phyloP scores from a whole-genome alignment of 2,329 filamentous ascomycete genomes.

The Neonectria coccinea region DNA sequence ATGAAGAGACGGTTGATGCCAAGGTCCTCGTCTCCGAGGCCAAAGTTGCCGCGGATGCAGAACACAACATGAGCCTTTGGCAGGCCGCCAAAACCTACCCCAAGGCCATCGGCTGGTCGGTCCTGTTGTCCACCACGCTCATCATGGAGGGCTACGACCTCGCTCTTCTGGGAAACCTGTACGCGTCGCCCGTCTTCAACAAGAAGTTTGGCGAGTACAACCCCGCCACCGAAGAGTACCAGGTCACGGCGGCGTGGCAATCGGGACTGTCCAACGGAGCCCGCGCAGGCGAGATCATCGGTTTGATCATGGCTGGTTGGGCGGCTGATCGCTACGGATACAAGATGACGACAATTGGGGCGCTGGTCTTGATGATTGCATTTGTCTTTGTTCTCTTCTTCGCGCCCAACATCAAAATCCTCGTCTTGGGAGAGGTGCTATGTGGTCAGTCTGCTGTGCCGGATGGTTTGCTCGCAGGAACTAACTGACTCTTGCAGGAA shows the following conservation, averaged over 20 bases:
- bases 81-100: conserved; percentile 57
- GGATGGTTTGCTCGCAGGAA: too few species aligned
- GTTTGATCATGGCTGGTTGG: conserved; percentile 65
- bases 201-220: conserved; percentile 58
- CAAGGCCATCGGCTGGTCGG: conserved; percentile 61
- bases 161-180: conserved; percentile 61
- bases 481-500: conserved; percentile 50
- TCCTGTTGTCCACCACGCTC: conserved; percentile 58
- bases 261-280: conserved; percentile 66
- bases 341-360: conserved; percentile 61
- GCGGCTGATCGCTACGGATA: conserved; percentile 63
- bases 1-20: conserved; percentile 42
- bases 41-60: conserved; percentile 54
- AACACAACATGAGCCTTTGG: conserved; percentile 56
- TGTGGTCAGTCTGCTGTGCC: conserved; percentile 42
- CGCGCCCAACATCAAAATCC: conserved; percentile 58
- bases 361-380: conserved; percentile 58
- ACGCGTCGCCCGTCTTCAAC: conserved; percentile 59
- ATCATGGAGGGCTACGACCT: conserved; percentile 67
- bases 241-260: conserved; percentile 68
- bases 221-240: conserved; percentile 53
- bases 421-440: conserved; percentile 63
- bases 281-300: conserved; percentile 65
- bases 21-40: conserved; percentile 52
- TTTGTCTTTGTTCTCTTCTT: conserved; percentile 69